These are phyloP conservation scores for Taphrina sp. DNA, from an alignment of 1,139 yeast genomes.

Conservation along the genomic window DNA sequence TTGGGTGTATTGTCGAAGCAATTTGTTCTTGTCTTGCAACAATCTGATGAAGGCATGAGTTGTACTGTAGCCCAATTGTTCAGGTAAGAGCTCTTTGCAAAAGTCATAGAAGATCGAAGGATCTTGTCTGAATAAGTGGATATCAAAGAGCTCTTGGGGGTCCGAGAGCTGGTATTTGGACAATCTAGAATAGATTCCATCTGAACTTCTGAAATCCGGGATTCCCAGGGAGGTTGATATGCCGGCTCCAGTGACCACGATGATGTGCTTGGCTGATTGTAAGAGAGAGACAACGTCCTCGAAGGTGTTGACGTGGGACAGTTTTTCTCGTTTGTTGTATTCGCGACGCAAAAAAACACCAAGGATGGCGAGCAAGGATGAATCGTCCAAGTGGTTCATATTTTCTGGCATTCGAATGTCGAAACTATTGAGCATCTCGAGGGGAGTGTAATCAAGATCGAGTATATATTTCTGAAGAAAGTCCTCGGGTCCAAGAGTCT, in stretches of 20 bases:
- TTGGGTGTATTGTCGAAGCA: slow-evolving; percentile 87
- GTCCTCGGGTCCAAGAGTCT: slow-evolving; percentile 5
- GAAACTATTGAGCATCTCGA: slow-evolving; percentile 8
- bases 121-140: slow-evolving; percentile 68
- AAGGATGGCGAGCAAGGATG: slow-evolving; percentile 18
- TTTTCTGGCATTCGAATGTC: slow-evolving; percentile 13
- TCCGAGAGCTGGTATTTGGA: slow-evolving; percentile 71
- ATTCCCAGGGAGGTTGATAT: slow-evolving; percentile 89
- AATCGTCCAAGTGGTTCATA: slow-evolving; percentile 5
- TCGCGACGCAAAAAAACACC: slow-evolving; percentile 18
- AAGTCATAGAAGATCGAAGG: slow-evolving; percentile 79
- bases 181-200: slow-evolving; percentile 77
- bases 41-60: slow-evolving; percentile 78
- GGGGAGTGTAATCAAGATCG: neutral
- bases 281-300: slow-evolving; percentile 62
- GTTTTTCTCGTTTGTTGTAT: slow-evolving; percentile 18
- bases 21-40: slow-evolving; percentile 72
- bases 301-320: slow-evolving; percentile 52
- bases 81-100: slow-evolving; percentile 82
- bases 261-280: slow-evolving; percentile 56
- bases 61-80: slow-evolving; percentile 59
- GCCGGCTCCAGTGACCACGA: slow-evolving; percentile 94
- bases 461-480: slow-evolving; percentile 9
- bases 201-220: slow-evolving; percentile 89
- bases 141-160: slow-evolving; percentile 92